Percentiles rank a stretch among this genome's conserved stretches.
phyloP scores from a whole-genome alignment of 106 monocot species.

The Allium fistulosum region DNA sequence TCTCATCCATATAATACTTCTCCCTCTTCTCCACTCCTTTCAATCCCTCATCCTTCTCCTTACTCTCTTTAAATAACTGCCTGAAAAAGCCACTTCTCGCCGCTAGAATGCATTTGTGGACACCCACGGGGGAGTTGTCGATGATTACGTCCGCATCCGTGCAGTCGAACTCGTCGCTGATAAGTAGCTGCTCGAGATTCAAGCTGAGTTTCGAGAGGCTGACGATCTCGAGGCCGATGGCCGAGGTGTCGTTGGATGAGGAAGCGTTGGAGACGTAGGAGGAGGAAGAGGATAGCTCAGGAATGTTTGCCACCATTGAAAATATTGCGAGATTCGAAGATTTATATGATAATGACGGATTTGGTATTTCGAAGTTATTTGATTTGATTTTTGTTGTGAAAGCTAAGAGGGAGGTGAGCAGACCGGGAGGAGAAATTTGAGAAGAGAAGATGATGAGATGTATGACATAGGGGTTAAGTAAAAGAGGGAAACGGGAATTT shows the following conservation, averaged over 20 bases:
- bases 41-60: neutral
- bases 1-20: constrained; percentile 44
- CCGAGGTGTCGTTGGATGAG: neutral
- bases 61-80: constrained; percentile 22
- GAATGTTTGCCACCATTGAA: constrained; percentile 18
- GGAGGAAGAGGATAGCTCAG: constrained; percentile 48
- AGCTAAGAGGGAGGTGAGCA: constrained; percentile 2
- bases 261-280: constrained; percentile 58
- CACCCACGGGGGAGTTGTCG: constrained; percentile 41
- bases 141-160: constrained; percentile 74
- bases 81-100: constrained; percentile 61
- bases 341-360: neutral
- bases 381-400: neutral
- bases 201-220: constrained; percentile 62
- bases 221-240: constrained; percentile 37
- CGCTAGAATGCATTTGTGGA: constrained; percentile 84
- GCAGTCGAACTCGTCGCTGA: constrained; percentile 64
- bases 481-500: too few species aligned
- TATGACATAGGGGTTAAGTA: too few species aligned
- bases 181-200: constrained; percentile 65
- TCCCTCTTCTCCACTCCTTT: constrained; percentile 17
- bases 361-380: too few species aligned
- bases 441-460: constrained; percentile 1
- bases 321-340: neutral
- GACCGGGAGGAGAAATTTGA: neutral